Percentiles rank a stretch among this genome's conserved stretches.
These are phyloP conservation scores for Herpetomonas muscarum DNA, from an alignment of 208 protist genomes.

Conservation along the genomic window DNA sequence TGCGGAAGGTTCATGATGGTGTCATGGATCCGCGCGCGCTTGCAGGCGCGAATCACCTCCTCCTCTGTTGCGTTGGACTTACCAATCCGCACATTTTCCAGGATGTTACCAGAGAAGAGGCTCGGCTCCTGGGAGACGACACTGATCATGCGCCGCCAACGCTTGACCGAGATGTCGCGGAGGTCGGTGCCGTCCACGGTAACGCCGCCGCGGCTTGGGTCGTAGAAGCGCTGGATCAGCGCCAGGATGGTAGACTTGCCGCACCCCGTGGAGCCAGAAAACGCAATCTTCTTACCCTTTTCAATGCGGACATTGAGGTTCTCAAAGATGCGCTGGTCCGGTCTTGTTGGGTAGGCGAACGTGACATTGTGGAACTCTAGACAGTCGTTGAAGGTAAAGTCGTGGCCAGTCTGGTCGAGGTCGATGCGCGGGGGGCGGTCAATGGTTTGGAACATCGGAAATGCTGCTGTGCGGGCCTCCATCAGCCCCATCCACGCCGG, in stretches of 20 bases:
- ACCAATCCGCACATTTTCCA: slow-evolving; percentile 75
- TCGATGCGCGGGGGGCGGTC: slow-evolving; percentile 63
- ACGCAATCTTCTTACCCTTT: slow-evolving; percentile 71
- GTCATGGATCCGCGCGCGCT: slow-evolving; percentile 70
- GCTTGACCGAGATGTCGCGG: slow-evolving; percentile 35
- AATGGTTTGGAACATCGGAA: slow-evolving; percentile 74
- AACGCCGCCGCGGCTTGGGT: slow-evolving; percentile 51
- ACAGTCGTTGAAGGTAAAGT: slow-evolving; percentile 28
- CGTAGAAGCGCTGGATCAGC: slow-evolving; percentile 84
- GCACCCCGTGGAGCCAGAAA: slow-evolving; percentile 69
- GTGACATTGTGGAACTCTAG: slow-evolving; percentile 65
- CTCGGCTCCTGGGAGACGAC: slow-evolving; percentile 86
- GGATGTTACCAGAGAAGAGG: slow-evolving; percentile 61
- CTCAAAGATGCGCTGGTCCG: slow-evolving; percentile 57
- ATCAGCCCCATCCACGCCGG: slow-evolving; percentile 51
- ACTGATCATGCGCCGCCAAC: slow-evolving; percentile 62
- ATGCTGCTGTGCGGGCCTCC: slow-evolving; percentile 75
- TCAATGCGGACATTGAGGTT: slow-evolving; percentile 63
- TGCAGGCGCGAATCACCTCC: slow-evolving; percentile 65
- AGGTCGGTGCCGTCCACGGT: slow-evolving; percentile 62
- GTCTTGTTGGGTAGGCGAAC: slow-evolving; percentile 79
- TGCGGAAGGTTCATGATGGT: slow-evolving; percentile 18
- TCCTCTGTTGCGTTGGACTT: slow-evolving; percentile 56
- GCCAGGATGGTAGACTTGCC: slow-evolving; percentile 81
- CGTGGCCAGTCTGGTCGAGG: slow-evolving; percentile 35